Base-by-base conservation (phyloP, 257 asterid genomes). In the Paraleonurus japonicus region DNA sequence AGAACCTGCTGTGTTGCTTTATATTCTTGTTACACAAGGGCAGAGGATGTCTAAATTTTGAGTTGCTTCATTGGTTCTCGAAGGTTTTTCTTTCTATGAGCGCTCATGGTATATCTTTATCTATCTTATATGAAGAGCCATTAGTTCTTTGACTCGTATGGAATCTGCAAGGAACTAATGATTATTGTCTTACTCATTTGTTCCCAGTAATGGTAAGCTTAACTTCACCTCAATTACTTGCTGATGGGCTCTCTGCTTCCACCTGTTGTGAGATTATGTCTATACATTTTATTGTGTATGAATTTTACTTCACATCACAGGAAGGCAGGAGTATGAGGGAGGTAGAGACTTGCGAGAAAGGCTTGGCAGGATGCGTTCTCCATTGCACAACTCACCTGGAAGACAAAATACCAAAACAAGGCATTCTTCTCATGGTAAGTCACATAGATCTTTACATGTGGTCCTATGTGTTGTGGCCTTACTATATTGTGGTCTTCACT, bases 271-370 rank as follows among this genome's bases (percentile, higher is more conserved):
- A 65, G 53, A 69, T 61, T 67, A 67, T 58, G 58, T 13, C 39
- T 62, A 55, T 47, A 61, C 37, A 59, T 78, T 47, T 67, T 32
- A 20, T 61, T 55, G 39, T 71, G 55, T 71, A 55, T 63, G 50
- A 57, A 45, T 58, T 71, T 61, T 83, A 17, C 11, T 67, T 55
- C 62, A 33, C 20, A 53, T 78, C 72, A 78, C 88, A 93, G 98
- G 89, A 54, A 86, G 88, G 85, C 84, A 80, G 78, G 95, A 87
- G 72, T 35, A 79, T 70, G 86, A 76, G 23, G 86, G 83, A 51
- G 83, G 88, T 75, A 82, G 84, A 65, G 97, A 93, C 78, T 78
- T 89, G 86, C 86, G 98, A 81, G 96, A 93, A 70, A 90, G 88
- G 80, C 90, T 90, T 67, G 92, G 80, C 60, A 84, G 90, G 75